These are phyloP conservation scores for Russula sp. DNA, from an alignment of 768 basidiomycete genomes.

Conservation along the genomic window DNA sequence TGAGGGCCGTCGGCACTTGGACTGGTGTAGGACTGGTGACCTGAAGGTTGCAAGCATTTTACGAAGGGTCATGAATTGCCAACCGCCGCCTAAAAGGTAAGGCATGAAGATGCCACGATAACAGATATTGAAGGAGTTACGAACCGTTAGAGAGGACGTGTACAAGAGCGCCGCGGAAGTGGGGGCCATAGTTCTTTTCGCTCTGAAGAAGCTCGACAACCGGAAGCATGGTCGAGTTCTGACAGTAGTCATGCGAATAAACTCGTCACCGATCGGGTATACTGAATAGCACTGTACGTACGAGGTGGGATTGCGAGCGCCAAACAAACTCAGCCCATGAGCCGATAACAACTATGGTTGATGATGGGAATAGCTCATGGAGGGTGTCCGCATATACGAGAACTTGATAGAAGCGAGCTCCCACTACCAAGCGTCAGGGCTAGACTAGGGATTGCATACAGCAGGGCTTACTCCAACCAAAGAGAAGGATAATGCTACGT, in stretches of 20 bases:
- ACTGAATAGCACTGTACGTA: background rate
- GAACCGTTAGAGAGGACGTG: conserved; percentile 24
- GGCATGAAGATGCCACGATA: background rate
- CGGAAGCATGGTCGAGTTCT: conserved; percentile 22
- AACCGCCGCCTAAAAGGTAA: conserved; percentile 18
- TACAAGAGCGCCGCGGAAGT: too few species aligned
- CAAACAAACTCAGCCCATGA: conserved; percentile 17
- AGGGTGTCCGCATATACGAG: conserved; percentile 10
- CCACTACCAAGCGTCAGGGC: conserved; percentile 16
- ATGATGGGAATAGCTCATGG: conserved; percentile 11
- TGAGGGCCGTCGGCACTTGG: conserved; percentile 20
- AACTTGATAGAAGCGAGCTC: conserved; percentile 16
- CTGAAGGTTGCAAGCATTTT: conserved; percentile 16
- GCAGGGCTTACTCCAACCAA: conserved; percentile 23
- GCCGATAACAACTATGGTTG: conserved; percentile 9
- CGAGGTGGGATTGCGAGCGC: conserved; percentile 13
- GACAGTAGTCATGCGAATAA: background rate
- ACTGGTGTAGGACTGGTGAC: background rate
- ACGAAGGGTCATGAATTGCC: conserved; percentile 24
- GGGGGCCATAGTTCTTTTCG: too few species aligned
- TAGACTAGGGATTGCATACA: background rate
- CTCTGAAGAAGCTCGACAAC: conserved; percentile 2
- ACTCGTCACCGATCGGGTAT: background rate
- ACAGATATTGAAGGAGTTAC: background rate
- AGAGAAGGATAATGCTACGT: conserved; percentile 22